Base-by-base conservation (phyloP, 2,329 filamentous ascomycete species). In the Verticillium isaacii region DNA sequence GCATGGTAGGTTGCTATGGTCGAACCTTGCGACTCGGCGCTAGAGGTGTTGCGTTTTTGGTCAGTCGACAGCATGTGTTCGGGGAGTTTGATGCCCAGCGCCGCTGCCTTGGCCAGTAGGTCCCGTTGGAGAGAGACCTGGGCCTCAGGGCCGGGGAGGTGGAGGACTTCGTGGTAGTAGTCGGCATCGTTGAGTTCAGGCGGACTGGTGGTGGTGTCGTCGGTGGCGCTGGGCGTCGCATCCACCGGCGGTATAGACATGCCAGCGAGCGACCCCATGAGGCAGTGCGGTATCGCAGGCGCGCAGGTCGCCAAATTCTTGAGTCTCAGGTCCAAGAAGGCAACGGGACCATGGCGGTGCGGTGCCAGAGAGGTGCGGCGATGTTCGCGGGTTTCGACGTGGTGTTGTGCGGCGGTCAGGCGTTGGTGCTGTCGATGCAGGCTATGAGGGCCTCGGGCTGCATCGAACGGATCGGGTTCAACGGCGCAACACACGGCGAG, bases 21-120 rank as follows among this genome's bases (percentile, higher is more conserved):
- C 8, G 79, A 80, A 37, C 73, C 73, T 61, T 68, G 73, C 23
- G 80, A 82, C 63, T 80, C 74, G 64, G 76, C 73, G 60, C 73
- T 75, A 36, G 75, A 75, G 3, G 70, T 73, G 61, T 75, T 72
- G 57, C 72, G 73, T 61, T 76, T 75, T 37, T 78, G 71, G 37
- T 69, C 66, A 50, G 67, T 72, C 45, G 69, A 66, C 71, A 66
- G 7, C 70, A 62, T 15, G 70, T 68, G 60, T 7, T 50, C 39
- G 2, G 58, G 58, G 17, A 59, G 25, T 14, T 52, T 32, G 32
- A 80, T 77, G 54, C 76, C 75, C 60, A 80, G 63, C 6, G 68
- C 65, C 12, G 66, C 63, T 14, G 77, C 78, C 64, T 69, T 75
- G 54, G 65, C 65, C n/a, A 72, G 61, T 58, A 80, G 66, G 37